Conservation (phyloP, 805 yeast species). For the Blastobotrys mokoenaii region DNA sequence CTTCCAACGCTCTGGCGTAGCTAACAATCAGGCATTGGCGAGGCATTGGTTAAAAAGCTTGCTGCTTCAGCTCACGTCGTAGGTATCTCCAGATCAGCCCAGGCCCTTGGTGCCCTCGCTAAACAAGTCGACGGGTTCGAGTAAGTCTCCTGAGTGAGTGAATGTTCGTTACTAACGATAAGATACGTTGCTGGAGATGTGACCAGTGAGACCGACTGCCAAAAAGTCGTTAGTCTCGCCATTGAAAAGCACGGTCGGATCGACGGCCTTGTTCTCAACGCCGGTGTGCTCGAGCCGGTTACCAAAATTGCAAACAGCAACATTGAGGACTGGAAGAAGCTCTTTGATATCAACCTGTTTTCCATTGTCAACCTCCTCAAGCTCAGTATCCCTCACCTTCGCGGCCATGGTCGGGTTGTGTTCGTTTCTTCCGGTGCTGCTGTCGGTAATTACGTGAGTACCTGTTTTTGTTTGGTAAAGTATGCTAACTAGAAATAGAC, state of each 20-base stretch:
- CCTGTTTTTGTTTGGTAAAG: too few relatives aligned
- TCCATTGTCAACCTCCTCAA: slow-evolving; percentile 51
- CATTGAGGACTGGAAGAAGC: slow-evolving; percentile 47
- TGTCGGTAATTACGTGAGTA: slow-evolving; percentile 37
- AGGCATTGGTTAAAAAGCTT: slow-evolving; percentile 51
- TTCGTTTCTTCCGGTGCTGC: slow-evolving; percentile 85
- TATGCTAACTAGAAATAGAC: slow-evolving; percentile 21
- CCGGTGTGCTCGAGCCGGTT: slow-evolving; percentile 78
- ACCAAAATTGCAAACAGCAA: slow-evolving; percentile 42
- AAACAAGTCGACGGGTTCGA: slow-evolving; percentile 26
- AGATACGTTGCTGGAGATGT: slow-evolving; percentile 45
- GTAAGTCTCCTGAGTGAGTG: too few relatives aligned
- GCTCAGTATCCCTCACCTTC: slow-evolving; percentile 49
- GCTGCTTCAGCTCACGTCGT: slow-evolving; percentile 39
- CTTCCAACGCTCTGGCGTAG: background rate
- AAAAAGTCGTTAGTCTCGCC: slow-evolving; percentile 36
- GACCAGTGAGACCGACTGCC: slow-evolving; percentile 30
- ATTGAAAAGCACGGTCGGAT: slow-evolving; percentile 40
- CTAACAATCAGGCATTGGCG: slow-evolving; percentile 57
- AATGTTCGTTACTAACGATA: too few relatives aligned
- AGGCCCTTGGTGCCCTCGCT: slow-evolving; percentile 37
- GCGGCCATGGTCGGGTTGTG: slow-evolving; percentile 54
- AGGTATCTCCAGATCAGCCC: slow-evolving; percentile 64
- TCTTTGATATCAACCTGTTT: slow-evolving; percentile 73
- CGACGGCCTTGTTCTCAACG: slow-evolving; percentile 54